Conservation (phyloP, 345 rosid species). For the Hibiscus tridactylites region DNA sequence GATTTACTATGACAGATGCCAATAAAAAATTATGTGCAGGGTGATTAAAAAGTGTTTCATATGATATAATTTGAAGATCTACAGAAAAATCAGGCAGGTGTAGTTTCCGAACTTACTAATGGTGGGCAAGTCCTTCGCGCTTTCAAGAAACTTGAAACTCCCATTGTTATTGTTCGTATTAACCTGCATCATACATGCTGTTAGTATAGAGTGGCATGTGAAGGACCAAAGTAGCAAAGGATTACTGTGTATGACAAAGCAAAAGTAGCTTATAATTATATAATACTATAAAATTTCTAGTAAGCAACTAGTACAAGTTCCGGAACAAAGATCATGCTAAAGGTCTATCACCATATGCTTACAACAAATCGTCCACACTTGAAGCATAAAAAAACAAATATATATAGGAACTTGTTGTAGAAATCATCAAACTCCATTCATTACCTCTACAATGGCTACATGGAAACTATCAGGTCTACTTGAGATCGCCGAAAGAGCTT, state of each 20-base stretch:
- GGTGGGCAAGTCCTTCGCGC: conserved; percentile 72
- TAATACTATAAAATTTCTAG: not conserved
- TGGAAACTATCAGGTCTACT: conserved; percentile 64
- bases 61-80: not conserved
- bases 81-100: not conserved
- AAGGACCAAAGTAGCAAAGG: not conserved
- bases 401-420: not conserved
- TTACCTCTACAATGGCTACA: conserved; percentile 82
- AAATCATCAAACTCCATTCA: conserved; percentile 6
- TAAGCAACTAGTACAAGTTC: not conserved
- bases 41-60: not conserved
- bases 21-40: not conserved
- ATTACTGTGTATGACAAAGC: not conserved
- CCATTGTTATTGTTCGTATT: conserved; percentile 29
- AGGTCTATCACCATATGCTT: too few relatives aligned
- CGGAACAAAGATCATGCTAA: too few relatives aligned
- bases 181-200: conserved; percentile 33
- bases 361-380: not conserved
- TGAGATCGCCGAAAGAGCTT: conserved; percentile 58
- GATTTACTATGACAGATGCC: not conserved
- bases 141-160: conserved; percentile 72
- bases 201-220: not conserved
- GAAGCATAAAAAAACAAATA: not conserved
- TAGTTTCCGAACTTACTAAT: conserved; percentile 48
- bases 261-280: not conserved